These are phyloP conservation scores for Pseudonectria buxi DNA, from an alignment of 2,329 filamentous ascomycete genomes.

Conservation along the genomic window DNA sequence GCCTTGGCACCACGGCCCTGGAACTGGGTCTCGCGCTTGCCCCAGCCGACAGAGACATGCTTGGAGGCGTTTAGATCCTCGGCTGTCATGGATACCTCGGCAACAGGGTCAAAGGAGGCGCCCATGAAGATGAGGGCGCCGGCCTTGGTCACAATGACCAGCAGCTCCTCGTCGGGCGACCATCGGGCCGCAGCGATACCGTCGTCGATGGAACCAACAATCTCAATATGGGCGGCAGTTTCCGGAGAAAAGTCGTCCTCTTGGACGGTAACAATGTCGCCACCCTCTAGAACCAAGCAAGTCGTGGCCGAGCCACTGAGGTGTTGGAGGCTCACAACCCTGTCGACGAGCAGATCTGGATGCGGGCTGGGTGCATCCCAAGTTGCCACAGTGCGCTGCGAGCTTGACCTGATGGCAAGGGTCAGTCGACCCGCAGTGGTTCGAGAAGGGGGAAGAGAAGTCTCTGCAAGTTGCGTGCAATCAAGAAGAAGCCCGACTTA, in stretches of 20 bases:
- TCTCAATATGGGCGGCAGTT: slow-evolving; percentile 79
- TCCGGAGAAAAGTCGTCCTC: slow-evolving; percentile 43
- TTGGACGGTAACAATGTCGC: slow-evolving; percentile 81
- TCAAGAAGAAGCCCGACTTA: slow-evolving; percentile 24
- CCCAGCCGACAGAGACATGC: slow-evolving; percentile 96
- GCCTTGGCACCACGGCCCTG: slow-evolving; percentile 84
- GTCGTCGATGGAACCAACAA: slow-evolving; percentile 87
- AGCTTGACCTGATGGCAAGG: slow-evolving; percentile 16
- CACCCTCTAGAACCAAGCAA: slow-evolving; percentile 80
- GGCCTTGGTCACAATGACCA: slow-evolving; percentile 74
- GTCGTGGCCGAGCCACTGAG: slow-evolving; percentile 72
- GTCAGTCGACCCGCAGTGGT: slow-evolving; percentile 11
- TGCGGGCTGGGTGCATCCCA: slow-evolving; percentile 84
- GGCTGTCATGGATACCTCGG: slow-evolving; percentile 61
- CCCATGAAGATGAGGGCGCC: slow-evolving; percentile 88
- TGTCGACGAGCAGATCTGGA: slow-evolving; percentile 68
- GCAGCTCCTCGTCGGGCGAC: slow-evolving; percentile 91
- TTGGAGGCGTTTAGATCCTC: slow-evolving; percentile 83
- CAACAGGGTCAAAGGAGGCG: slow-evolving; percentile 76
- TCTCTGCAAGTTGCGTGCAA: not conserved
- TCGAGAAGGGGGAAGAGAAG: not conserved
- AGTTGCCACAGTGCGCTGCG: slow-evolving; percentile 53
- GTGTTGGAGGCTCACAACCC: slow-evolving; percentile 72
- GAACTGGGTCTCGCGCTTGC: slow-evolving; percentile 97
- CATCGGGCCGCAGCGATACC: slow-evolving; percentile 85